A percentile compares a stretch with the other conserved stretches of the same genome.
Conservation (phyloP, 2,329 filamentous ascomycete genomes). For the Epichloe baconii region DNA sequence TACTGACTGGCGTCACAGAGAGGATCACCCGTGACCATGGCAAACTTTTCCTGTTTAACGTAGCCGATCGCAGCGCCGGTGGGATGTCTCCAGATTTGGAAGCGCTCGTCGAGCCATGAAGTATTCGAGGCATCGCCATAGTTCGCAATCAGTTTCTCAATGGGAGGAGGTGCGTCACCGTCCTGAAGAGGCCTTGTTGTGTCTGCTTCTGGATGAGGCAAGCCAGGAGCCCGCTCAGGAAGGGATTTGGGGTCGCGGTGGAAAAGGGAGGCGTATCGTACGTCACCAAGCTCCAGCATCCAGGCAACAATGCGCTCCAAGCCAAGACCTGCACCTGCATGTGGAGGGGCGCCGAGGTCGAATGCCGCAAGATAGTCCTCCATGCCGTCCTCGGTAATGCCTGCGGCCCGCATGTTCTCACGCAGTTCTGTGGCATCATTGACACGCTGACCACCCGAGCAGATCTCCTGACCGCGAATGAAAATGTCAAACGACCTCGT, state of each 20-base stretch:
- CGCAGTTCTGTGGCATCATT: slow-evolving; percentile 65
- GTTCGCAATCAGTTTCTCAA: slow-evolving; percentile 86
- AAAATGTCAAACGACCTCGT: slow-evolving; percentile 97
- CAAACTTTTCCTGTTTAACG: slow-evolving; percentile 62
- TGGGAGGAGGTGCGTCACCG: slow-evolving; percentile 52
- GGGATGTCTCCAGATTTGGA: slow-evolving; percentile 73
- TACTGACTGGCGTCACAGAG: slow-evolving; percentile 73
- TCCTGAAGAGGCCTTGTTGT: slow-evolving; percentile 41
- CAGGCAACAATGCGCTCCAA: slow-evolving; percentile 82
- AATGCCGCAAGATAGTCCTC: slow-evolving; percentile 84
- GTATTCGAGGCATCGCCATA: slow-evolving; percentile 92
- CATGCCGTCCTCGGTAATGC: slow-evolving; percentile 71
- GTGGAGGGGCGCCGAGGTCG: slow-evolving; percentile 76
- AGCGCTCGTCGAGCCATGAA: slow-evolving; percentile 82
- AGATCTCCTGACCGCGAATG: slow-evolving; percentile 82
- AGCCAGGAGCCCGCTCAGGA: slow-evolving; percentile 48
- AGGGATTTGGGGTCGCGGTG: slow-evolving; percentile 80
- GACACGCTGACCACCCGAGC: slow-evolving; percentile 86
- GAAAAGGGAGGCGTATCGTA: slow-evolving; percentile 78
- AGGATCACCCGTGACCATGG: slow-evolving; percentile 77
- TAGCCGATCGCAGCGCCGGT: slow-evolving; percentile 81
- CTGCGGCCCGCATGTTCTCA: slow-evolving; percentile 61
- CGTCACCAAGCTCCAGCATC: slow-evolving; percentile 75
- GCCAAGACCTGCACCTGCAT: slow-evolving; percentile 81
- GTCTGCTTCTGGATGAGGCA: slow-evolving; percentile 81